Evolutionary conservation across 2,329 filamentous ascomycete genomes (phyloP), one percentile per base, ranked within the genome.

Genomic region (Alternaria rosae): DNA sequence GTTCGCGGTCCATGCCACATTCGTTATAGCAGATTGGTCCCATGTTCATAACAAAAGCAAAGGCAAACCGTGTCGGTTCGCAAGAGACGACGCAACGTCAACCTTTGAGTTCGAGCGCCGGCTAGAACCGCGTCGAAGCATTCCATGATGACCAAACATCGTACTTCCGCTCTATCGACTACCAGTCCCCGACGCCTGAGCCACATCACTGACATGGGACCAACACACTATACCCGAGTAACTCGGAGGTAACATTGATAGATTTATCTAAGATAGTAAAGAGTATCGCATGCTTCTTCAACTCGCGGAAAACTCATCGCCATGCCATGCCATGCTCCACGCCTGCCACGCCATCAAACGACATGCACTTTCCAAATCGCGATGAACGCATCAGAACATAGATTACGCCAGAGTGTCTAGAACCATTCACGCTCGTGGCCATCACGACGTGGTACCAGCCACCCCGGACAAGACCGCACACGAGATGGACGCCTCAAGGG

Each of bases 401-500:
- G n/a, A 38, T 38, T 38, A 38, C 35, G 5, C 5, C 3, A 6
- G n/a, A 3, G 0, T 17, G 11, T 3, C 17, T 6, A 3, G 45
- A 32, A 4, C 35, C 1, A 10, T 30, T 1, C 12, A 3, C 1
- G 8, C 45, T 12, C 4, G n/a, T 11, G 28, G 2, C 0, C n/a
- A 48, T 25, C 6, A 48, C 44, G n/a, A 30, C 25, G n/a, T 48
- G 6, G 44, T 12, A 20, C 11, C 26, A 21, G 12, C 26, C 26
- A 32, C 17, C 13, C 45, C 26, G 45, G 13, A 21, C 8, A 48
- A 48, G 45, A 48, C 45, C 45, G 45, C 26, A 48, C 45, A 26
- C 45, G 45, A 48, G 26, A 21, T 4, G 6, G 30, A n/a, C 1
- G 45, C 45, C 7, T 48, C 20, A 17, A 10, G 17, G 26, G 30